A percentile compares a stretch with the other conserved stretches of the same genome.
Evolutionary conservation across 1,284 basidiomycete genomes (phyloP).

Genomic region (Cerrena zonata): DNA sequence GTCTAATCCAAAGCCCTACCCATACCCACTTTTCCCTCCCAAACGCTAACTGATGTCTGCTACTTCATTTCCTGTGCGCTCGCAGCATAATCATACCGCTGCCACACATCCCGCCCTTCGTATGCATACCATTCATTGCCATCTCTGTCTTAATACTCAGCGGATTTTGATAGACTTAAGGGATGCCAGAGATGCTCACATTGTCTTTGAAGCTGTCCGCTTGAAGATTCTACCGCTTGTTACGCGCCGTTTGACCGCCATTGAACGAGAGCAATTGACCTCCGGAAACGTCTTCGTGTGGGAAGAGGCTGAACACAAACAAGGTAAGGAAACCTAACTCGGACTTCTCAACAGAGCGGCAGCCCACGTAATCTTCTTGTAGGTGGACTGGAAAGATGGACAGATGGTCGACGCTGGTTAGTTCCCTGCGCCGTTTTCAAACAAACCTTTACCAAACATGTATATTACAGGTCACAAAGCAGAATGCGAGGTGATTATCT

Average conservation of each 20-base stretch:
- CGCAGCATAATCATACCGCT: slow-evolving; percentile 15
- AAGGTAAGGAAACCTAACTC: slow-evolving; percentile 27
- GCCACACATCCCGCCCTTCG: slow-evolving; percentile 29
- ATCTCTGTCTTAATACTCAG: neutral
- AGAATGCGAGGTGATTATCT: slow-evolving; percentile 75
- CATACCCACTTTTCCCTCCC: slow-evolving; percentile 12
- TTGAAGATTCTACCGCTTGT: slow-evolving; percentile 64
- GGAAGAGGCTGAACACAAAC: slow-evolving; percentile 74
- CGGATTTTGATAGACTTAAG: slow-evolving; percentile 49
- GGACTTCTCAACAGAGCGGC: no score
- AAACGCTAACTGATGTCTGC: slow-evolving; percentile 15
- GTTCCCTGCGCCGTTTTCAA: slow-evolving; percentile 10
- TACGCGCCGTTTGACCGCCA: slow-evolving; percentile 57
- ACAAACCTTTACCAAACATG: slow-evolving; percentile 5
- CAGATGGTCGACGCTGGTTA: slow-evolving; percentile 69
- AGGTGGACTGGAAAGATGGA: slow-evolving; percentile 70
- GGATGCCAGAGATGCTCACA: slow-evolving; percentile 50
- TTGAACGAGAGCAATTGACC: slow-evolving; percentile 59
- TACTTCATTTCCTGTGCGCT: slow-evolving; percentile 9
- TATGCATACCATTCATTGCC: slow-evolving; percentile 12
- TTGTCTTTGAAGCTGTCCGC: slow-evolving; percentile 70
- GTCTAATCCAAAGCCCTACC: slow-evolving; percentile 6
- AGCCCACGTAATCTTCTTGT: slow-evolving; percentile 11
- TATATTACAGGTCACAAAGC: slow-evolving; percentile 61
- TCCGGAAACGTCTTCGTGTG: slow-evolving; percentile 77